A percentile compares a stretch with the other conserved stretches of the same genome.
phyloP scores from a whole-genome alignment of 345 rosid genomes.

The Bretschneidera sinensis region DNA sequence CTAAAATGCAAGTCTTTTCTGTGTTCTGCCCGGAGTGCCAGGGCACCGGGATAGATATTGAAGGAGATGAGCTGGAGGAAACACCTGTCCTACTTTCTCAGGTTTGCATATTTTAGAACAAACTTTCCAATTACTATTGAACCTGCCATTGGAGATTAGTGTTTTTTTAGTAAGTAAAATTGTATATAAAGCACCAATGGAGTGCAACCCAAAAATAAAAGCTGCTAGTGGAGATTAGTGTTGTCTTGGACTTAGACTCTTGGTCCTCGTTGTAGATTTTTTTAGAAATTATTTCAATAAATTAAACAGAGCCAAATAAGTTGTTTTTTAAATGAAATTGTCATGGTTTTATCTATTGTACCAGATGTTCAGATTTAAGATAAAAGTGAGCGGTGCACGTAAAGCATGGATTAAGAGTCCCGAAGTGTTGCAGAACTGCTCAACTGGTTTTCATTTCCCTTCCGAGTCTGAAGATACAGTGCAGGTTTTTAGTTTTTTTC shows the following conservation, averaged over 20 bases:
- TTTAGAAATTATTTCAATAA: not conserved
- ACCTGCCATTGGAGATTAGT: not conserved
- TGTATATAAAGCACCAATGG: too few species aligned
- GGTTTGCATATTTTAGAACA: conserved; percentile 38
- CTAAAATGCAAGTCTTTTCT: conserved; percentile 40
- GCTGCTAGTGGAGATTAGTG: too few species aligned
- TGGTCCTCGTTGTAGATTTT: not conserved
- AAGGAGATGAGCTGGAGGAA: conserved; percentile 57
- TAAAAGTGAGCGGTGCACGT: conserved; percentile 68
- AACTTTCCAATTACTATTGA: not conserved
- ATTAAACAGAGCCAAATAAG: conserved; percentile 2
- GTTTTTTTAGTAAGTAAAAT: too few species aligned
- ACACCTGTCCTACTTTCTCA: conserved; percentile 64
- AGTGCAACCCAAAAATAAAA: too few species aligned
- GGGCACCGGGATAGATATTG: conserved; percentile 65
- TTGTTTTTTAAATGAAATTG: conserved; percentile 1
- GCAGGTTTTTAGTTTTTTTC: conserved; percentile 38
- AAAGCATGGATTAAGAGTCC: conserved; percentile 91
- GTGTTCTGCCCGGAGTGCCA: conserved; percentile 94
- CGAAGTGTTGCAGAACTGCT: conserved; percentile 68
- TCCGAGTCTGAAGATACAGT: conserved; percentile 26
- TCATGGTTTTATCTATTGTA: conserved; percentile 8
- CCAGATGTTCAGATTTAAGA: conserved; percentile 73
- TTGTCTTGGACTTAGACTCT: too few species aligned
- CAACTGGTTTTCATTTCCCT: conserved; percentile 75